Evolutionary conservation across 2,329 filamentous ascomycete genomes (phyloP), one percentile per base, ranked within the genome.

Genomic region (Corinectria fuckeliana): DNA sequence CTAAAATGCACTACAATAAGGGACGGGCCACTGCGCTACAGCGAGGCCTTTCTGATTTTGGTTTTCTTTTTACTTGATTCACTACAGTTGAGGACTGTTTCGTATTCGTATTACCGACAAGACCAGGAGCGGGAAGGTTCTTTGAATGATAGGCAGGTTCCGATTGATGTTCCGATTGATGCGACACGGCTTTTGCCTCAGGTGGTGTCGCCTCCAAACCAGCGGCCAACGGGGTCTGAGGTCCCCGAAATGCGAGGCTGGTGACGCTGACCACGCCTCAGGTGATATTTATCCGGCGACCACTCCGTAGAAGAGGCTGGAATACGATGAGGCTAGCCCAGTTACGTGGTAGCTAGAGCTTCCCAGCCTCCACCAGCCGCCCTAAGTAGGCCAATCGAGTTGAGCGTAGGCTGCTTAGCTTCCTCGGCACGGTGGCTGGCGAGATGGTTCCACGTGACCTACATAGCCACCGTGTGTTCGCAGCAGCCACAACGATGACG

Each of bases 181-280:
- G 55, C 41, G 55, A 58, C 55, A 58, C 49, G 26, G 49, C 30
- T 20, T 52, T 16, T 32, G 55, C 49, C 44, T 57, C 54, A 57
- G 47, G 39, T 45, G 16, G 34, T 56, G 21, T 50, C 45, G 48
- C 28, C 44, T 45, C 21, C 23, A 48, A 53, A 39, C 25, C 42
- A 32, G 28, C 55, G 47, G 25, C 34, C 28, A 16, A 44, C 38
- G 23, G 42, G 25, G 50, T 51, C 51, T 56, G 34, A 23, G n/a
- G 50, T 41, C 41, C 45, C 48, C 45, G 50, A n/a, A 38, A 30
- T 51, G 47, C 55, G 49, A 60, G 58, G 63, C 44, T 66, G 61
- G 50, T 50, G 34, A 47, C 41, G 52, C 41, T 18, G 34, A 23
- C 30, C 26, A 25, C 50, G 42, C 42, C 60, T 64, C 52, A 63